These are phyloP conservation scores for Lasiodiplodia gonubiensis DNA, from an alignment of 2,329 filamentous ascomycete species.

Conservation along the genomic window DNA sequence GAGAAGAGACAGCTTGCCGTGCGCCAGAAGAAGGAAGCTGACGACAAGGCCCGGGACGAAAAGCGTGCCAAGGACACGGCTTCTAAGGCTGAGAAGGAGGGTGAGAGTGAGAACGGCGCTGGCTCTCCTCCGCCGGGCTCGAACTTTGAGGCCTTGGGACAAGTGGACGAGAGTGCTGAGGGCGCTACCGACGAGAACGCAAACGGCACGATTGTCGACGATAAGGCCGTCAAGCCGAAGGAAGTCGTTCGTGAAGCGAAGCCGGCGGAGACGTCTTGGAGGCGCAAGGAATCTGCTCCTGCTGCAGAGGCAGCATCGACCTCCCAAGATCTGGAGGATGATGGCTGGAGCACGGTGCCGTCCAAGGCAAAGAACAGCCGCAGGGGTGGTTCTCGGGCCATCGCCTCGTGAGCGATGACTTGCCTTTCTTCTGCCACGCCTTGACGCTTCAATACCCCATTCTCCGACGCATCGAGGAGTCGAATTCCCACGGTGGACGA, in stretches of 20 bases:
- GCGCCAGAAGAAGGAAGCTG: conserved; percentile 83
- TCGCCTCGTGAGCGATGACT: conserved; percentile 51
- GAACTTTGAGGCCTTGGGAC: conserved; percentile 62
- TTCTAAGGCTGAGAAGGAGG: conserved; percentile 66
- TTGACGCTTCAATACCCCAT: conserved; percentile 27
- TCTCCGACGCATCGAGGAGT: conserved; percentile 25
- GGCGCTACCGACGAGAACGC: conserved; percentile 47
- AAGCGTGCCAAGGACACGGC: conserved; percentile 59
- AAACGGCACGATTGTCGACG: conserved; percentile 56
- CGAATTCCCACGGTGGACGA: conserved; percentile 21
- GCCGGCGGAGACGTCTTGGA: conserved; percentile 48
- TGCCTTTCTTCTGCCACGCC: conserved; percentile 16
- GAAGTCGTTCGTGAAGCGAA: conserved; percentile 57
- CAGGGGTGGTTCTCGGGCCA: conserved; percentile 49
- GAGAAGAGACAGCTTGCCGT: conserved; percentile 79
- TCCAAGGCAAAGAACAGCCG: conserved; percentile 54
- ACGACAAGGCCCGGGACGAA: conserved; percentile 81
- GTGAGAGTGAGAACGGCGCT: conserved; percentile 35
- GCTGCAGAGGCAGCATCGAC: conserved; percentile 46
- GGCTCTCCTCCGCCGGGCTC: conserved; percentile 46
- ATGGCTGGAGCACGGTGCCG: conserved; percentile 61
- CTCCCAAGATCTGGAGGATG: conserved; percentile 56
- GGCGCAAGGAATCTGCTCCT: conserved; percentile 43
- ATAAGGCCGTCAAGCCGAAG: conserved; percentile 63
- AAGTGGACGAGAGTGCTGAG: conserved; percentile 46